Percentiles rank a stretch among this genome's conserved stretches.
phyloP scores from a whole-genome alignment of 148 eudicot species.

The Amaranthus cruentus region DNA sequence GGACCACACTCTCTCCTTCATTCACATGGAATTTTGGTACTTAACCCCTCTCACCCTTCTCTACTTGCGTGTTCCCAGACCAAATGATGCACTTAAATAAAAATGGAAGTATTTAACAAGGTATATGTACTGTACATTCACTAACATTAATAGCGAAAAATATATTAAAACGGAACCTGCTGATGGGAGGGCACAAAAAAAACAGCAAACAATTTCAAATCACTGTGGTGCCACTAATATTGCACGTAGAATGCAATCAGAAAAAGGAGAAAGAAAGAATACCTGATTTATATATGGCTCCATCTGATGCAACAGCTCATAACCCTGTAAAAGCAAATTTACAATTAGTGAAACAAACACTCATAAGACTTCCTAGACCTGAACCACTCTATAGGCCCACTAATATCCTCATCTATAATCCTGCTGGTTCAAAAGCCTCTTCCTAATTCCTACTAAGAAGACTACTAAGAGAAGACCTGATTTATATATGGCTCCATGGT shows the following conservation, averaged over 20 bases:
- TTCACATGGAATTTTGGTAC: no score
- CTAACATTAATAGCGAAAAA: no score
- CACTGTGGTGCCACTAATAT: not conserved
- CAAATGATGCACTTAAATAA: no score
- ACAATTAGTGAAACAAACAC: constrained; percentile 8
- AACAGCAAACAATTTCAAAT: not conserved
- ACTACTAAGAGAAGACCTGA: no score
- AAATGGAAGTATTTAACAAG: no score
- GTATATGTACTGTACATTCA: no score
- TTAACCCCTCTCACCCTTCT: no score
- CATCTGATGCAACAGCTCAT: constrained; percentile 99
- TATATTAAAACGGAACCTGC: no score
- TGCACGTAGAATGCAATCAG: not conserved
- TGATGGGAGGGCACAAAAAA: no score
- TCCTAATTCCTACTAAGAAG: not conserved
- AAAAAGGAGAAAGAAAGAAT: not conserved
- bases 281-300: constrained; percentile 99
- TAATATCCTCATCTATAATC: not conserved
- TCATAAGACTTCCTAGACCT: not conserved
- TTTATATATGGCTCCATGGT: no score
- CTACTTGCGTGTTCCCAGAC: no score
- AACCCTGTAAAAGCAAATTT: constrained; percentile 52
- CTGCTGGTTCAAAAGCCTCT: not conserved
- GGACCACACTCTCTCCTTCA: no score
- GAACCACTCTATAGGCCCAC: not conserved